Evolutionary conservation across 768 basidiomycete species (phyloP).

Genomic region (Ramaria sp.): DNA sequence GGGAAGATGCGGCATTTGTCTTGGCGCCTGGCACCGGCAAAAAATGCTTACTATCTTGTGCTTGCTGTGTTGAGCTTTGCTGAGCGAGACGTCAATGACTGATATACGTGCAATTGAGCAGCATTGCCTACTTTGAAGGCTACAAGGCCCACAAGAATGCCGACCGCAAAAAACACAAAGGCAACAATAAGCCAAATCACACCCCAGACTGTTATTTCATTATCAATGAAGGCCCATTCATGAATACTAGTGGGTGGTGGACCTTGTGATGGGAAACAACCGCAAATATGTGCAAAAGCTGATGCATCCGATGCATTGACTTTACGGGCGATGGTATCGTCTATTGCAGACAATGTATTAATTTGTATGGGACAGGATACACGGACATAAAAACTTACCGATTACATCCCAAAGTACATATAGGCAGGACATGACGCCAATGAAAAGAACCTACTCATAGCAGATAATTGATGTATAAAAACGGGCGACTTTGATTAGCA

Average conservation of each 20-base stretch:
- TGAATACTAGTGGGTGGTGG: slow-evolving; percentile 5
- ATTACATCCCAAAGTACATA: slow-evolving; percentile 86
- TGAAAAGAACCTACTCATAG: slow-evolving; percentile 52
- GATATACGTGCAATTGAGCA: background rate
- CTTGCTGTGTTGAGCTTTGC: slow-evolving; percentile 53
- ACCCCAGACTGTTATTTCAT: slow-evolving; percentile 65
- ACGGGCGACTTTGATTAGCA: background rate
- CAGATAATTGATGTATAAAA: background rate
- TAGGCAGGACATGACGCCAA: slow-evolving; percentile 81
- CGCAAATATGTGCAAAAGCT: slow-evolving; percentile 74
- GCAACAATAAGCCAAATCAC: slow-evolving; percentile 78
- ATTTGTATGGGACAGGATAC: background rate
- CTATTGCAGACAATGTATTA: slow-evolving; percentile 24
- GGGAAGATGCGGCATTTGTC: background rate
- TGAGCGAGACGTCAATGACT: slow-evolving; percentile 16
- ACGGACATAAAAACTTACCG: slow-evolving; percentile 31
- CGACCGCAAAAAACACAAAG: slow-evolving; percentile 61
- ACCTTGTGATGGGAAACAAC: slow-evolving; percentile 80
- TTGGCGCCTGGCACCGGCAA: slow-evolving; percentile 47
- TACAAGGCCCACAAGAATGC: slow-evolving; percentile 66
- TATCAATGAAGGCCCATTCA: slow-evolving; percentile 1
- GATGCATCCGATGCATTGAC: slow-evolving; percentile 84
- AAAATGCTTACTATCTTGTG: slow-evolving; percentile 41
- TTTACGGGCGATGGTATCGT: slow-evolving; percentile 77
- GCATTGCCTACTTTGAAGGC: slow-evolving; percentile 61